phyloP scores from a whole-genome alignment of 345 rosid species.

The Citrus maxima region DNA sequence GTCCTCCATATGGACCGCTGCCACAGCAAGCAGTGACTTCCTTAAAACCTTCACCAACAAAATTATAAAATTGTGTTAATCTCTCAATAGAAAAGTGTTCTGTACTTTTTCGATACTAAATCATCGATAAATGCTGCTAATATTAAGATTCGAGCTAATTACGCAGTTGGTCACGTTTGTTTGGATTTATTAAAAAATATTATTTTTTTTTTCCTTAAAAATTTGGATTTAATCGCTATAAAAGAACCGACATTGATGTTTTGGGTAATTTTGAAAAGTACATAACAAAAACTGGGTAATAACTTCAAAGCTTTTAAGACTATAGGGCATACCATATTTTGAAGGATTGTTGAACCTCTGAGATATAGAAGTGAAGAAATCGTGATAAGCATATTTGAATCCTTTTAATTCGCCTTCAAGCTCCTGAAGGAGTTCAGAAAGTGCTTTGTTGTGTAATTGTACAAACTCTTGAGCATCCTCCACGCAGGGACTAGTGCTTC shows the following conservation, averaged over 20 bases:
- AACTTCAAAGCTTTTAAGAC: too few relatives aligned
- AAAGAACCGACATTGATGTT: background rate
- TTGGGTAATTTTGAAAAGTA: background rate
- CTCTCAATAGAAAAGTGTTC: background rate
- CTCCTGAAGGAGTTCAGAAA: background rate
- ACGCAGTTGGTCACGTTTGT: background rate
- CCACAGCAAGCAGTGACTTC: background rate
- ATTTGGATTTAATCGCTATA: too few relatives aligned
- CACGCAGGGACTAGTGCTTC: background rate
- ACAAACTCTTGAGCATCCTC: background rate
- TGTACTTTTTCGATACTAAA: too few relatives aligned
- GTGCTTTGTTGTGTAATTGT: background rate
- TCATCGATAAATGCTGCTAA: background rate
- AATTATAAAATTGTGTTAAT: background rate
- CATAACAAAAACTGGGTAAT: background rate
- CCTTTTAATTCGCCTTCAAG: background rate
- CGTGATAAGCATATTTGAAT: constrained; percentile 3
- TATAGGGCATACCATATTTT: constrained; percentile 4
- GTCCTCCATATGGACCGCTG: constrained; percentile 11
- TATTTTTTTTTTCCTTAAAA: too few relatives aligned
- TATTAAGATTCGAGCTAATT: background rate
- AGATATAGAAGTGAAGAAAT: background rate
- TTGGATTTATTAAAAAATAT: too few relatives aligned
- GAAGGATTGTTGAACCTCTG: constrained; percentile 15
- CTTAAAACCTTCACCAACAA: background rate